phyloP scores from a whole-genome alignment of 169 alveolate species.

The Eimeria necatrix region DNA sequence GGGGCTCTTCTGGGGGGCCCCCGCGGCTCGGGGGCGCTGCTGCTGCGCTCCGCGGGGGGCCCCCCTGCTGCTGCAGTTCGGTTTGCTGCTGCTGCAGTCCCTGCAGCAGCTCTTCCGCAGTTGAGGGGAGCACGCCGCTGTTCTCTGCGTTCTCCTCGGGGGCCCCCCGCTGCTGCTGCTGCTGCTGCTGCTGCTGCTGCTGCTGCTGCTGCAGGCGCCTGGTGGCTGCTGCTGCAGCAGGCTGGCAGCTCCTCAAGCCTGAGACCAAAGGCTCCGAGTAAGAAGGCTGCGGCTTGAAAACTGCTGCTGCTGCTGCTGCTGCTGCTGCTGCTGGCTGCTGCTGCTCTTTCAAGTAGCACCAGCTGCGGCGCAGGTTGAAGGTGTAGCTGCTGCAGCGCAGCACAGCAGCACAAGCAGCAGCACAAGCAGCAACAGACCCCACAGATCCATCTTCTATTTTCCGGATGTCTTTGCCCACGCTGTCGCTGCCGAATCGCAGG shows the following conservation, averaged over 20 bases:
- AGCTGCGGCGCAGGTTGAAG: neutral
- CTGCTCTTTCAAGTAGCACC: slow-evolving; percentile 16
- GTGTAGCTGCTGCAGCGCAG: neutral
- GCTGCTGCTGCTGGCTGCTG: too few relatives aligned
- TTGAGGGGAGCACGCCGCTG: neutral
- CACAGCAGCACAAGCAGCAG: slow-evolving; percentile 3
- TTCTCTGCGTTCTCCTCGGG: neutral
- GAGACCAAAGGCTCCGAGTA: neutral
- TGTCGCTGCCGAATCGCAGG: neutral
- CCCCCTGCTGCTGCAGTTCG: too few relatives aligned
- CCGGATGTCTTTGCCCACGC: neutral
- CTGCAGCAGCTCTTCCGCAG: neutral
- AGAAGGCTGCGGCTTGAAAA: neutral
- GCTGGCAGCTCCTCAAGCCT: neutral
- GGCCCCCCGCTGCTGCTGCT: slow-evolving; percentile 20
- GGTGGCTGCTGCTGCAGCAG: neutral
- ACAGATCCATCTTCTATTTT: neutral
- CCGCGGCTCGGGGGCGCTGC: too few relatives aligned
- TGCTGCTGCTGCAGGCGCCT: slow-evolving; percentile 48
- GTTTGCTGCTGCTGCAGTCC: neutral
- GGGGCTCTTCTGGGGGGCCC: neutral
- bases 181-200: slow-evolving; percentile 52
- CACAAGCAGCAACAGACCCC: slow-evolving; percentile 28
- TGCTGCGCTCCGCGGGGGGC: too few relatives aligned
- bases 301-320: neutral